Conservation (phyloP, 805 yeast species). For the Cyberlindnera americana region DNA sequence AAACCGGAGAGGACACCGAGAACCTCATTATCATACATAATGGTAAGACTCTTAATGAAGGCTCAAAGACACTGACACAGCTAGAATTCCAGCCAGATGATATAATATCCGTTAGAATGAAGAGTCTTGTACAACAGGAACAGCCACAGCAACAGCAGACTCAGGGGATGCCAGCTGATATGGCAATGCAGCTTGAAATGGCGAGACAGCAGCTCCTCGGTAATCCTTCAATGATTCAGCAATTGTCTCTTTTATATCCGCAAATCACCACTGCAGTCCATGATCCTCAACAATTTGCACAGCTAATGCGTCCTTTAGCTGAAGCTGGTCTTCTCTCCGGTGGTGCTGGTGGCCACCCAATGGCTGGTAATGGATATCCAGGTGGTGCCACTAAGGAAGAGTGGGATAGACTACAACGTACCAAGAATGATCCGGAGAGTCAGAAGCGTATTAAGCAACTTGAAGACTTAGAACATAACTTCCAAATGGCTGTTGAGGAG, state of each 20-base stretch:
- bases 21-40: slow-evolving; percentile 49
- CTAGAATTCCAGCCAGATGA: slow-evolving; percentile 56
- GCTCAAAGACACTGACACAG: slow-evolving; percentile 38
- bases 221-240: slow-evolving; percentile 38
- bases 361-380: slow-evolving; percentile 3
- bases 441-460: slow-evolving; percentile 64
- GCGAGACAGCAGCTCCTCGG: slow-evolving; percentile 46
- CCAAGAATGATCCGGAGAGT: slow-evolving; percentile 69
- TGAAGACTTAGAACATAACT: slow-evolving; percentile 73
- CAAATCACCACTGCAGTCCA: slow-evolving; percentile 42
- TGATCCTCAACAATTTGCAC: slow-evolving; percentile 46
- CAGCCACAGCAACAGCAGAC: background rate
- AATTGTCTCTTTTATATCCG: slow-evolving; percentile 41
- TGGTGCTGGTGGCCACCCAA: slow-evolving; percentile 20
- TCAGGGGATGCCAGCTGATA: background rate
- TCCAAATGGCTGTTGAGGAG: slow-evolving; percentile 75
- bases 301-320: slow-evolving; percentile 28
- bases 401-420: slow-evolving; percentile 47
- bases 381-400: slow-evolving; percentile 33
- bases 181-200: slow-evolving; percentile 36
- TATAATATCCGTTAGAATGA: slow-evolving; percentile 32
- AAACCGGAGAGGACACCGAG: slow-evolving; percentile 24
- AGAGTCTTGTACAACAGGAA: background rate
- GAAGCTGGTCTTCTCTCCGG: slow-evolving; percentile 21
- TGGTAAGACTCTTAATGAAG: slow-evolving; percentile 37